These are phyloP conservation scores for Eleusine coracana DNA, from an alignment of 176 grass and related monocot species.

Conservation along the genomic window DNA sequence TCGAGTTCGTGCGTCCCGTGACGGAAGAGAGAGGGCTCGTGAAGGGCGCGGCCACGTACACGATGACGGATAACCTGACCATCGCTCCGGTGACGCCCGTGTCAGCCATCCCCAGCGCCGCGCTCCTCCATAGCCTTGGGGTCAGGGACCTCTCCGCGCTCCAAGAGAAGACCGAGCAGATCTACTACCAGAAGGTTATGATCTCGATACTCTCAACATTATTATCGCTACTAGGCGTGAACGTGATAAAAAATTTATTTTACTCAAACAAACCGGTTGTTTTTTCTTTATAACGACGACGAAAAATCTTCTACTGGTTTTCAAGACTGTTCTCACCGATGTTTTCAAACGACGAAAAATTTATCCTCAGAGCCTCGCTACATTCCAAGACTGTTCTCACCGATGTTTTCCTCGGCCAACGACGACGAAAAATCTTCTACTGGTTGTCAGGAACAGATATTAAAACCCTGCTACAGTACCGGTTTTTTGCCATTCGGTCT, in stretches of 20 bases:
- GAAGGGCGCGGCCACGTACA: conserved; percentile 36
- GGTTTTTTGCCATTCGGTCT: no score
- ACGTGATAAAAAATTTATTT: no score
- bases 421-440: no score
- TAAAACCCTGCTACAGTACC: no score
- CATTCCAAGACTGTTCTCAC: conserved; percentile 49
- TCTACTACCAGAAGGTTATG: conserved; percentile 7
- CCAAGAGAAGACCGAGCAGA: conserved; percentile 26
- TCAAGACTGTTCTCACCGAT: conserved; percentile 45
- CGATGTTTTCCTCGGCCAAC: conserved; percentile 24
- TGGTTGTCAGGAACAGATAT: no score
- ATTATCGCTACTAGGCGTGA: no score
- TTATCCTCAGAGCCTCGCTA: no score
- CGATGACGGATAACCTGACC: conserved; percentile 20
- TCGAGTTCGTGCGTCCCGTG: no score
- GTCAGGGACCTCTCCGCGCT: background rate
- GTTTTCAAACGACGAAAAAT: background rate
- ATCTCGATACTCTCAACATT: background rate
- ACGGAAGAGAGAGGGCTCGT: conserved; percentile 19
- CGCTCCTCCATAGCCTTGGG: conserved; percentile 25
- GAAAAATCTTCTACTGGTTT: no score
- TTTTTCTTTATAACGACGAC: no score
- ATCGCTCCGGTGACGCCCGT: conserved; percentile 12
- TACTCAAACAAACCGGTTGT: no score
- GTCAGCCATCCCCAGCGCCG: conserved; percentile 45